phyloP scores from a whole-genome alignment of 768 basidiomycete genomes.

The Hydnomerulius pinastri region DNA sequence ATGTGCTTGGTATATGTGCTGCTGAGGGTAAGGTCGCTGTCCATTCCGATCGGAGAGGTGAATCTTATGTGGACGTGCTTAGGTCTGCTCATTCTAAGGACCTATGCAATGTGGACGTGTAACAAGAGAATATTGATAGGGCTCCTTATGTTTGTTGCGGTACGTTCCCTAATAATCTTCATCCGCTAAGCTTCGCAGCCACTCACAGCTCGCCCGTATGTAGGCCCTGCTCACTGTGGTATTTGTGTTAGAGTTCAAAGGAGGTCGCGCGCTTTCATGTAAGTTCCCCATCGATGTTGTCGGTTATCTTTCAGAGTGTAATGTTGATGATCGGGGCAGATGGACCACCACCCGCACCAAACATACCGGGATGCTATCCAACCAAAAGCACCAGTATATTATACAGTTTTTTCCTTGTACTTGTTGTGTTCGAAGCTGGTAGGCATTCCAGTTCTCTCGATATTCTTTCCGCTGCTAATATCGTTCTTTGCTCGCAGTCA shows the following conservation, averaged over 20 bases:
- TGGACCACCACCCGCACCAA: not conserved
- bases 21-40: not conserved
- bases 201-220: not conserved
- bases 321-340: not conserved
- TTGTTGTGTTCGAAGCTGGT: not conserved
- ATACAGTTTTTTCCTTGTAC: not conserved
- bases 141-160: not conserved
- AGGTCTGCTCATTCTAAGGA: conserved; percentile 7
- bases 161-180: not conserved
- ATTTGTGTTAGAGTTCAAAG: conserved; percentile 1
- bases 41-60: not conserved
- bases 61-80: not conserved
- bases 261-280: not conserved
- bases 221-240: not conserved
- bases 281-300: not conserved
- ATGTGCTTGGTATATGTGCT: conserved; percentile 5
- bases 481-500: not conserved
- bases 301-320: not conserved
- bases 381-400: not conserved
- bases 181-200: too few species aligned
- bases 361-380: conserved; percentile 1
- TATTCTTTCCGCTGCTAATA: not conserved
- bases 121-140: not conserved
- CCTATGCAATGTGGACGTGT: conserved; percentile 8
- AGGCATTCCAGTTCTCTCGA: not conserved